Base-by-base conservation (phyloP, 164 flowering plant genomes). In the Cinnamomum chago region DNA sequence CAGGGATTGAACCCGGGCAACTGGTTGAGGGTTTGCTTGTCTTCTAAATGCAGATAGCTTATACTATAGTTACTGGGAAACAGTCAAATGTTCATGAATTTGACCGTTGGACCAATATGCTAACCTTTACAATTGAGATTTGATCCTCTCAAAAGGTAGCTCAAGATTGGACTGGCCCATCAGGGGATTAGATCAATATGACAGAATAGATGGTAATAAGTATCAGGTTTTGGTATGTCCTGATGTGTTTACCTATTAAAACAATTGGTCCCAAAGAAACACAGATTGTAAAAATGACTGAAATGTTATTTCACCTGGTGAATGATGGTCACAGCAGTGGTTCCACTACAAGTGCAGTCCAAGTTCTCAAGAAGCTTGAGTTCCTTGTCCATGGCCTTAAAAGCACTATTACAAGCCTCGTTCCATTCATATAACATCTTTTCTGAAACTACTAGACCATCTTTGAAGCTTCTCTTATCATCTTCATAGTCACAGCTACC, bases 351-450 rank as follows among this genome's bases (percentile, higher is more conserved):
- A 70, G 85, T 81, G 81, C 81, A 84, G 74, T 94, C 94, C 70
- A 89, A 67, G 25, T 75, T 82, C 55, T 83, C 88, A 67, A 83
- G 82, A 80, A 88, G 88, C 85, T 88, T 87, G n/a, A 94, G 79
- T 79, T 92, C 95, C 79, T 88, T 92, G 81, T 94, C 96, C 90
- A 91, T 85, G 67, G 83, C 88, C 78, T 85, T 91, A 80, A 92
- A 92, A 60, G 92, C 87, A 71, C 83, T 76, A 12, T 79, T 27
- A 76, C 80, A 83, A 28, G 93, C 92, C 66, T 90, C 86, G 72
- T 86, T 75, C 96, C 97, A 90, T 75, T 77, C 79, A 12, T 75
- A 71, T 68, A 79, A 77, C 62, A 47, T 74, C 71, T 76, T 80
- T 65, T 22, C 79, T 55, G 81, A 71, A 12, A 10, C 51, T 24